These are phyloP conservation scores for Beauveria asiatica DNA, from an alignment of 2,329 filamentous ascomycete species.

Conservation along the genomic window DNA sequence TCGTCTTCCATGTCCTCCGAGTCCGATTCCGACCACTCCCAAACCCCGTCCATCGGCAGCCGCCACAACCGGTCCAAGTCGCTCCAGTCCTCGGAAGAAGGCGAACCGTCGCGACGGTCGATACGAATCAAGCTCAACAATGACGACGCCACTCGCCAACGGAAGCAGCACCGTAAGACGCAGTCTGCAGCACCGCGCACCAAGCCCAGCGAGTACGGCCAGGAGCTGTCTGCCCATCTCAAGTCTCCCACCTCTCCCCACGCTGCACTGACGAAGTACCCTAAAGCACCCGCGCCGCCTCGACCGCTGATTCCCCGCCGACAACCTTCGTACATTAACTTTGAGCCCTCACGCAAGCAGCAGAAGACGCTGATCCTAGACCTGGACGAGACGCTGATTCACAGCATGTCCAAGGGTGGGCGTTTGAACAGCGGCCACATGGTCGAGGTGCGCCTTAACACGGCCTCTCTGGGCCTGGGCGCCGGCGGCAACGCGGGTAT, in stretches of 20 bases:
- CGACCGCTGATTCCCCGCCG: slow-evolving; percentile 81
- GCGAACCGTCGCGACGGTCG: slow-evolving; percentile 59
- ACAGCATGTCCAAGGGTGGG: slow-evolving; percentile 94
- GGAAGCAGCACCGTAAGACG: slow-evolving; percentile 62
- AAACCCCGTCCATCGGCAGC: slow-evolving; percentile 17
- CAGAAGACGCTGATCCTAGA: slow-evolving; percentile 94
- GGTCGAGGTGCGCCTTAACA: slow-evolving; percentile 90
- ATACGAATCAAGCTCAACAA: slow-evolving; percentile 87
- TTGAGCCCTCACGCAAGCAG: slow-evolving; percentile 47
- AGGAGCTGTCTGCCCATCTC: slow-evolving; percentile 64
- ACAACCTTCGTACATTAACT: slow-evolving; percentile 76
- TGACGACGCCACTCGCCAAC: slow-evolving; percentile 65
- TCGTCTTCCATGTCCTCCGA: slow-evolving; percentile 63
- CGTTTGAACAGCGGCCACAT: slow-evolving; percentile 96
- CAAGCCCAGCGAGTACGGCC: slow-evolving; percentile 31
- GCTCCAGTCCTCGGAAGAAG: slow-evolving; percentile 51
- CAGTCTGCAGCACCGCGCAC: slow-evolving; percentile 39
- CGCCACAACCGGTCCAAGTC: slow-evolving; percentile 59
- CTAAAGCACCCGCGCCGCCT: slow-evolving; percentile 79
- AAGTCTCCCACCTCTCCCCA: slow-evolving; percentile 89
- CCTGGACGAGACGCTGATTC: slow-evolving; percentile 93
- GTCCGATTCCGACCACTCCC: slow-evolving; percentile 51
- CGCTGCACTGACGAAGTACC: slow-evolving; percentile 75
- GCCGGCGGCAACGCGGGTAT: slow-evolving; percentile 38
- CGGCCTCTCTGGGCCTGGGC: slow-evolving; percentile 57